Evolutionary conservation across 768 basidiomycete species (phyloP), one percentile per base, ranked within the genome.

Genomic region (Kondoa subrosea): DNA sequence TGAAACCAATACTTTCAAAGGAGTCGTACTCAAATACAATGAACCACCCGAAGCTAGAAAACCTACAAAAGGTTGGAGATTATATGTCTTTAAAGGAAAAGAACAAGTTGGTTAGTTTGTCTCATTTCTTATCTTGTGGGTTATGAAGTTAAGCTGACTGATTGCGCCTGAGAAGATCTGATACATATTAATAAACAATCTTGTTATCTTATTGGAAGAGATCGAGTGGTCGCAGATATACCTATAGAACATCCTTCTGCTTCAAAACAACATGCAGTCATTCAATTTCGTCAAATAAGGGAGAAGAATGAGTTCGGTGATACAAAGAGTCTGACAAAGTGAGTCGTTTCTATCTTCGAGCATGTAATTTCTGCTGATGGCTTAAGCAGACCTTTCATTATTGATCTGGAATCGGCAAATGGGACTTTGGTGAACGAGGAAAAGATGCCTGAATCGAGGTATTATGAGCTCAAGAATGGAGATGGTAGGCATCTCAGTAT

Each of bases 321-420:
- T 59, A 79, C 82, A 4, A 92, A 89, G 75, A 80, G 83, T n/a
- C 78, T 81, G 2, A 83, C 89, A 58, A 99, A 97, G 93, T 93
- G 61, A 57, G 88, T 57, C 34, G 32, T 72, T 56, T 59, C 59
- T 32, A 0, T n/a, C 27, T 29, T 34, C 21, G 34, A 63, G 26
- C 4, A 29, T 40, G n/a, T 21, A 14, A 56, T 31, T 50, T n/a
- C 31, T 0, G 33, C 17, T 67, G n/a, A 67, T 25, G 21, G 2
- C 59, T 69, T 21, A 27, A 30, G 1, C 71, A 97, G 91, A 75
- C 91, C 95, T 1, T 99, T 91, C 76, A 83, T 99, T 63, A 95
- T 99, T 69, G 95, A 99, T 78, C 83, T 99, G 8, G 92, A 99
- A 73, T 95, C 91, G n/a, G 96, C 95, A 1, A 99, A 99, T 75